Percentiles rank a stretch among this genome's conserved stretches.
Evolutionary conservation across 2,329 filamentous ascomycete species (phyloP).

Genomic region (Beauveria bassiana): DNA sequence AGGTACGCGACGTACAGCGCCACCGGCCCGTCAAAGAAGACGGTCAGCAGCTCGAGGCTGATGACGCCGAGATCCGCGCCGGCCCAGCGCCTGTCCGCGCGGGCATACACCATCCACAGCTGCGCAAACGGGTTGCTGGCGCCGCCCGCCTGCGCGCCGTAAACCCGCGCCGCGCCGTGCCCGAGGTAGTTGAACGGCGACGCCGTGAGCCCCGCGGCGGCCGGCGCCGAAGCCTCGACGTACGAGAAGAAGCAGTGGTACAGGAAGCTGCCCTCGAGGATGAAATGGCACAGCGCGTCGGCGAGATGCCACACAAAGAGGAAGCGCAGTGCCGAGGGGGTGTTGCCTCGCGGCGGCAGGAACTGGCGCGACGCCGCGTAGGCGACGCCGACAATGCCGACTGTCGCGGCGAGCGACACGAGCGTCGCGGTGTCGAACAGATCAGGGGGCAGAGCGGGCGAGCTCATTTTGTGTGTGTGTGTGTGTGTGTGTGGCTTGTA

Average conservation of each 20-base stretch:
- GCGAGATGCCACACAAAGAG: slow-evolving; percentile 95
- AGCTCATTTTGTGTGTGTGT: slow-evolving; percentile 7
- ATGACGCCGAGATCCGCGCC: slow-evolving; percentile 55
- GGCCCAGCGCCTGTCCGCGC: slow-evolving; percentile 56
- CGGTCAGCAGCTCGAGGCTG: slow-evolving; percentile 58
- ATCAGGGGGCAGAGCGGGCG: slow-evolving; percentile 38
- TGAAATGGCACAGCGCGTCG: slow-evolving; percentile 83
- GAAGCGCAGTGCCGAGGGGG: slow-evolving; percentile 54
- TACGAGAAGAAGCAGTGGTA: slow-evolving; percentile 84
- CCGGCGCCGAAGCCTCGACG: slow-evolving; percentile 24
- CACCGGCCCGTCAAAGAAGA: slow-evolving; percentile 53
- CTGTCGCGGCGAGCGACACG: slow-evolving; percentile 47
- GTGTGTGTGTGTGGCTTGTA: background rate
- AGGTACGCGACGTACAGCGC: slow-evolving; percentile 53
- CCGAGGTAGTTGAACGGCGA: slow-evolving; percentile 47
- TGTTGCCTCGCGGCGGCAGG: slow-evolving; percentile 34
- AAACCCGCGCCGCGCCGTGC: slow-evolving; percentile 36
- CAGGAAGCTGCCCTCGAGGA: slow-evolving; percentile 84
- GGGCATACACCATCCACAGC: slow-evolving; percentile 63
- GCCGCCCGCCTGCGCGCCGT: slow-evolving; percentile 51
- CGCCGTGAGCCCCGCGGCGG: slow-evolving; percentile 33
- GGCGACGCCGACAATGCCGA: slow-evolving; percentile 43
- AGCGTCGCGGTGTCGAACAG: slow-evolving; percentile 54
- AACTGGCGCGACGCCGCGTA: slow-evolving; percentile 40
- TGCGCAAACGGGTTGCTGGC: slow-evolving; percentile 45